Conservation (phyloP, 2,329 filamentous ascomycete species). For the Fusarium poae region DNA sequence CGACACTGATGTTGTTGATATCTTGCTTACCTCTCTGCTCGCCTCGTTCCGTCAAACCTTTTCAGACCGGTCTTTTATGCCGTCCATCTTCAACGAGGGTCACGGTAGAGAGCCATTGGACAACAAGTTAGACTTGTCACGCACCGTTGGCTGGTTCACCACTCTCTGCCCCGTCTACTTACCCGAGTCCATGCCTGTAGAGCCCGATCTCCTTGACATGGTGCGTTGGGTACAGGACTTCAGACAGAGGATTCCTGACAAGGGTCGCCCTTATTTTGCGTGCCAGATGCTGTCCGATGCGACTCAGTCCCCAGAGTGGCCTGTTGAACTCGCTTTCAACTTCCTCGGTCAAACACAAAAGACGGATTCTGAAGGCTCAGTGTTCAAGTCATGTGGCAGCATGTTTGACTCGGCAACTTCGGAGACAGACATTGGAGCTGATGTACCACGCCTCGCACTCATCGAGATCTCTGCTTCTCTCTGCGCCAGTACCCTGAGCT, state of each 20-base stretch:
- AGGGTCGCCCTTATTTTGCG: slow-evolving; percentile 42
- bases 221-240: slow-evolving; percentile 43
- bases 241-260: slow-evolving; percentile 37
- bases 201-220: slow-evolving; percentile 31
- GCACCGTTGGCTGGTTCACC: slow-evolving; percentile 57
- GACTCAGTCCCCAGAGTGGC: slow-evolving; percentile 1
- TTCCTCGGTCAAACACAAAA: slow-evolving; percentile 34
- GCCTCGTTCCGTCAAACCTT: slow-evolving; percentile 49
- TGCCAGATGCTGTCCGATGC: background rate
- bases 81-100: slow-evolving; percentile 52
- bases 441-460: slow-evolving; percentile 33
- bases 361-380: background rate
- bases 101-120: slow-evolving; percentile 54
- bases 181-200: slow-evolving; percentile 26
- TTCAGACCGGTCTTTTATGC: slow-evolving; percentile 40
- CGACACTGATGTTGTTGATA: slow-evolving; percentile 51
- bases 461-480: slow-evolving; percentile 35
- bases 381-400: slow-evolving; percentile 17
- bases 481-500: background rate
- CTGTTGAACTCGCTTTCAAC: slow-evolving; percentile 39
- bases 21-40: slow-evolving; percentile 51
- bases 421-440: slow-evolving; percentile 21
- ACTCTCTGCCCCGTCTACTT: slow-evolving; percentile 43
- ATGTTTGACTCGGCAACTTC: slow-evolving; percentile 26
- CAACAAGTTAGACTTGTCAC: slow-evolving; percentile 48